Percentiles rank a stretch among this genome's conserved stretches.
phyloP scores from a whole-genome alignment of 257 asterid genomes.

The Cordia subcordata region DNA sequence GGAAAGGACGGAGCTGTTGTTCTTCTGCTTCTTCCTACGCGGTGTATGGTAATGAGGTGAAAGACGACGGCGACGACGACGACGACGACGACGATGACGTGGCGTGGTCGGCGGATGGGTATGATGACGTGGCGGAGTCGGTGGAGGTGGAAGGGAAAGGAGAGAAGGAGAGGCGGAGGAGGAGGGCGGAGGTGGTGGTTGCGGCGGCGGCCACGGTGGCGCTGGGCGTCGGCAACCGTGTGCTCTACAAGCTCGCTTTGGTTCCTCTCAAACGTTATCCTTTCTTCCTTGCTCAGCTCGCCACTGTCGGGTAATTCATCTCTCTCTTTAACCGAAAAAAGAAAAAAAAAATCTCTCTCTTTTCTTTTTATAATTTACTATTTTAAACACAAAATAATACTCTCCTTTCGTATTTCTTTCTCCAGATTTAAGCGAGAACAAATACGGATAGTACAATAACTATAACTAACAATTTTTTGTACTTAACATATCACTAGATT shows the following conservation, averaged over 20 bases:
- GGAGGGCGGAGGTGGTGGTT: constrained; percentile 53
- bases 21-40: neutral
- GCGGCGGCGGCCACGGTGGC: constrained; percentile 79
- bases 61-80: neutral
- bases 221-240: constrained; percentile 89
- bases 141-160: constrained; percentile 28
- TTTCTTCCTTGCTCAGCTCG: constrained; percentile 90
- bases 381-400: no score
- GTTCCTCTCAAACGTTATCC: constrained; percentile 88
- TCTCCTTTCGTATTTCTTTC: no score
- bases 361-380: neutral
- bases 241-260: constrained; percentile 86
- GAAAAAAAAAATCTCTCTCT: neutral
- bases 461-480: no score
- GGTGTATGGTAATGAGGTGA: neutral
- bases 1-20: neutral
- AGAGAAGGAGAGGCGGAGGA: constrained; percentile 25
- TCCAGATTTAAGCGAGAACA: no score
- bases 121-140: constrained; percentile 21
- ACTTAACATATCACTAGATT: no score
- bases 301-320: constrained; percentile 77
- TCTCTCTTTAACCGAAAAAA: neutral
- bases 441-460: no score
- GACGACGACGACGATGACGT: constrained; percentile 7
- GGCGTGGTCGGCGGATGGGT: constrained; percentile 25